Conservation (phyloP, 495 filamentous ascomycete species). For the Penicilliopsis zonata region DNA sequence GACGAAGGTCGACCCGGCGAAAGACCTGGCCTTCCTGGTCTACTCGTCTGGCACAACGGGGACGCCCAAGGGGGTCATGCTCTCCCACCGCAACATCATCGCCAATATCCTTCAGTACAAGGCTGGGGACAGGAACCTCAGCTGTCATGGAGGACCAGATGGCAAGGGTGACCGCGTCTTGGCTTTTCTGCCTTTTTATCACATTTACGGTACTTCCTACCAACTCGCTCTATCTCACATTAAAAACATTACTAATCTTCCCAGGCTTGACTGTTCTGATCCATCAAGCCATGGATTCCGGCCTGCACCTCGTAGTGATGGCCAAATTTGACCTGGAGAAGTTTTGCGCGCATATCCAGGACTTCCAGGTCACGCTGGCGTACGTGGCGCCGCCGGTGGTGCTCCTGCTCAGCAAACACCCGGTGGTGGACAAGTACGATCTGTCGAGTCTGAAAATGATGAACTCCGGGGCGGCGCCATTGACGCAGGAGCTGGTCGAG, state of each 20-base stretch:
- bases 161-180: slow-evolving; percentile 59
- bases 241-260: slow-evolving; percentile 52
- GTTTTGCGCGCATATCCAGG: slow-evolving; percentile 66
- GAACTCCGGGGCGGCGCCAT: slow-evolving; percentile 81
- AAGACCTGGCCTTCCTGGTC: slow-evolving; percentile 53
- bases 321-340: slow-evolving; percentile 71
- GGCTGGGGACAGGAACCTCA: slow-evolving; percentile 47
- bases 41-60: slow-evolving; percentile 91
- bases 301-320: slow-evolving; percentile 65
- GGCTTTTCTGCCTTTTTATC: slow-evolving; percentile 85
- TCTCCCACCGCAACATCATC: slow-evolving; percentile 73
- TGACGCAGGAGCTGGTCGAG: slow-evolving; percentile 73
- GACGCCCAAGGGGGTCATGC: slow-evolving; percentile 84
- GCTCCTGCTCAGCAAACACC: slow-evolving; percentile 68
- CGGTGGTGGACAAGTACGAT: slow-evolving; percentile 67
- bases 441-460: slow-evolving; percentile 69
- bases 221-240: neutral
- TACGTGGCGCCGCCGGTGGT: slow-evolving; percentile 84
- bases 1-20: slow-evolving; percentile 31
- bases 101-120: slow-evolving; percentile 51
- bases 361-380: slow-evolving; percentile 59
- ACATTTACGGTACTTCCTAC: slow-evolving; percentile 65
- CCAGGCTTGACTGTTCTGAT: slow-evolving; percentile 58
- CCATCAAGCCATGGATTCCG: slow-evolving; percentile 51
- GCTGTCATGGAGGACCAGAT: slow-evolving; percentile 45